Conservation (phyloP, 371 early-diverging fungal species). For the Zychaea mexicana region DNA sequence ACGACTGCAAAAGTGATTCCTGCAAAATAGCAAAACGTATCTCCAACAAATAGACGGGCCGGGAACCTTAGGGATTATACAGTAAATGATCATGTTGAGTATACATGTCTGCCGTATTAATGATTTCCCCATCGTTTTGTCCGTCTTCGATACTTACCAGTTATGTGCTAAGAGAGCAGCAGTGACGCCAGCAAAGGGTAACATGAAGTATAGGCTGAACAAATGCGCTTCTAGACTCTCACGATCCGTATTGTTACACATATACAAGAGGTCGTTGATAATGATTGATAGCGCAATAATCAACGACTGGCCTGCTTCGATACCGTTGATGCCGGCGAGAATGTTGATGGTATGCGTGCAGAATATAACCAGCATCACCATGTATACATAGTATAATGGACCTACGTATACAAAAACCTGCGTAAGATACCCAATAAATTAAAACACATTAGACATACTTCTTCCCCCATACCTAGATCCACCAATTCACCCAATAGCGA, state of each 20-base stretch:
- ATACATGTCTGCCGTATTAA: background rate
- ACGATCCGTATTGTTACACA: slow-evolving; percentile 51
- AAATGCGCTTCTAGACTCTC: slow-evolving; percentile 74
- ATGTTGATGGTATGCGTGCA: slow-evolving; percentile 99
- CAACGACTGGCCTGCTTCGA: slow-evolving; percentile 93
- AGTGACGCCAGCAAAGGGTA: slow-evolving; percentile 91
- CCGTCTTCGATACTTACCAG: slow-evolving; percentile 71
- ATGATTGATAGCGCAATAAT: slow-evolving; percentile 88
- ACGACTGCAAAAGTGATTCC: slow-evolving; percentile 98
- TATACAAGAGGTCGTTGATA: slow-evolving; percentile 73
- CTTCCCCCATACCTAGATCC: slow-evolving; percentile 73
- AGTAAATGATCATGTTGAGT: background rate
- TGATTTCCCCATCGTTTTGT: too few relatives aligned
- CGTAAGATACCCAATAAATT: background rate
- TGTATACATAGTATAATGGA: slow-evolving; percentile 89
- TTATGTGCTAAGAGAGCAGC: slow-evolving; percentile 81
- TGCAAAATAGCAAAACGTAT: slow-evolving; percentile 96
- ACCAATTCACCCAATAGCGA: slow-evolving; percentile 70
- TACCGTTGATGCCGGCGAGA: slow-evolving; percentile 97
- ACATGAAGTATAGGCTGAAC: slow-evolving; percentile 83
- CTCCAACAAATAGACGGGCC: slow-evolving; percentile 95
- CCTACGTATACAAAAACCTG: slow-evolving; percentile 63
- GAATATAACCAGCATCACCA: slow-evolving; percentile 87
- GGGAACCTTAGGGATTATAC: too few relatives aligned
- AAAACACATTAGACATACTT: background rate